A percentile compares a stretch with the other conserved stretches of the same genome.
Conservation (phyloP, 2,329 filamentous ascomycete species). For the Pseudogymnoascus sp. region DNA sequence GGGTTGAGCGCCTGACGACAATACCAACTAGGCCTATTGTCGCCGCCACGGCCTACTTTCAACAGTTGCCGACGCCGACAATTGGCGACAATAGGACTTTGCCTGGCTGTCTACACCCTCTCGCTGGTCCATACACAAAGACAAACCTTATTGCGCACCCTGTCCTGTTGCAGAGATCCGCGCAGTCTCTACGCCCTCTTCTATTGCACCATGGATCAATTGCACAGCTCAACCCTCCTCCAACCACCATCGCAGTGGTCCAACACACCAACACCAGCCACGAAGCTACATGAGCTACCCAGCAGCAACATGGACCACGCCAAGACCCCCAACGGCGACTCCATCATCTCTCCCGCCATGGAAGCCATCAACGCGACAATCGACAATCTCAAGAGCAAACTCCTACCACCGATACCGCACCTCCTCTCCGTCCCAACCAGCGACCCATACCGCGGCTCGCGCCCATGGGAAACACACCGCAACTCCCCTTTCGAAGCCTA, state of each 20-base stretch:
- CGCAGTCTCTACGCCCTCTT: background rate
- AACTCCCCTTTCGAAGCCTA: slow-evolving; percentile 22
- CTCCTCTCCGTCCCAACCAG: slow-evolving; percentile 21
- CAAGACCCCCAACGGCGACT: background rate
- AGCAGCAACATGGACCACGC: background rate
- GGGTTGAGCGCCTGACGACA: slow-evolving; percentile 5
- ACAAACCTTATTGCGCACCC: background rate
- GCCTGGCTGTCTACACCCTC: background rate
- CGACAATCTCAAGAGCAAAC: background rate
- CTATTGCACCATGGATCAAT: background rate
- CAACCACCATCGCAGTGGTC: background rate
- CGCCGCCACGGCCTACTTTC: background rate
- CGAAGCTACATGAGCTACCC: background rate
- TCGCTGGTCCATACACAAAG: background rate
- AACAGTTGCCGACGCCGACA: background rate
- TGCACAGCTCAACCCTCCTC: background rate
- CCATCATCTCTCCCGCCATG: background rate
- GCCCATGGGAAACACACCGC: slow-evolving; percentile 20
- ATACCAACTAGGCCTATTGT: slow-evolving; percentile 5
- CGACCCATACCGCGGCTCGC: slow-evolving; percentile 17
- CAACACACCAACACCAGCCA: background rate
- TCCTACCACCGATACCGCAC: slow-evolving; percentile 20
- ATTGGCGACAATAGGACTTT: slow-evolving; percentile 7
- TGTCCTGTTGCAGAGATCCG: background rate
- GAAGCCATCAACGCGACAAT: background rate